These are phyloP conservation scores for Lagenaria siceraria DNA, from an alignment of 306 rosid genomes.

Conservation along the genomic window DNA sequence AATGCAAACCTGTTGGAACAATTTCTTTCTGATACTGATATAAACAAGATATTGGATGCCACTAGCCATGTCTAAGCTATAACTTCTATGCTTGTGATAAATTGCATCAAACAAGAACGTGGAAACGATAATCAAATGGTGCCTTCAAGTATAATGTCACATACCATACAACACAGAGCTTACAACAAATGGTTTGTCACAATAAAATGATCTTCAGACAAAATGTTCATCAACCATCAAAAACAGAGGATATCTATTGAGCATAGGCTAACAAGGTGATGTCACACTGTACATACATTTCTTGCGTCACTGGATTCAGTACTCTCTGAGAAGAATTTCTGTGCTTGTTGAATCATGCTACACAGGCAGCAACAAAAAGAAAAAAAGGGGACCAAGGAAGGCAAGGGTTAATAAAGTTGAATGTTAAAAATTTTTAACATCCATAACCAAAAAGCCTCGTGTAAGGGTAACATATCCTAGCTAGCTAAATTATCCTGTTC, in stretches of 20 bases:
- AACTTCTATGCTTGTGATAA: not conserved
- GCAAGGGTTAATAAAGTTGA: not conserved
- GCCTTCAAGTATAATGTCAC: not conserved
- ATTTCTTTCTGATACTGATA: not conserved
- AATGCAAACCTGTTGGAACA: not conserved
- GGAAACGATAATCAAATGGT: not conserved
- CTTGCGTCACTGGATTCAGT: conserved; percentile 56
- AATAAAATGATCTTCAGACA: not conserved
- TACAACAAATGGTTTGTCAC: not conserved
- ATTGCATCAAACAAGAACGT: not conserved
- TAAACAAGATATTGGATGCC: not conserved
- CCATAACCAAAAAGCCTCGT: not conserved
- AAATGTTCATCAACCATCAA: not conserved
- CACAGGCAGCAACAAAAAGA: not conserved
- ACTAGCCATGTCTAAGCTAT: not conserved
- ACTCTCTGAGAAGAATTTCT: conserved; percentile 49
- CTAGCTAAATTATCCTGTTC: not conserved
- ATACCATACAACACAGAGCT: not conserved
- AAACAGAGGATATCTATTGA: not conserved
- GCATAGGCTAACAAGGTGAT: not conserved
- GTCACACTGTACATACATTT: conserved; percentile 31
- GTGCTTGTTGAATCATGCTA: conserved; percentile 81
- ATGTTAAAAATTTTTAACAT: not conserved
- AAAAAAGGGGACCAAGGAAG: not conserved
- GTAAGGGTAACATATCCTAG: not conserved